Conservation (phyloP, 108 stramenopile species). For the Pseudonitzschia pungens region DNA sequence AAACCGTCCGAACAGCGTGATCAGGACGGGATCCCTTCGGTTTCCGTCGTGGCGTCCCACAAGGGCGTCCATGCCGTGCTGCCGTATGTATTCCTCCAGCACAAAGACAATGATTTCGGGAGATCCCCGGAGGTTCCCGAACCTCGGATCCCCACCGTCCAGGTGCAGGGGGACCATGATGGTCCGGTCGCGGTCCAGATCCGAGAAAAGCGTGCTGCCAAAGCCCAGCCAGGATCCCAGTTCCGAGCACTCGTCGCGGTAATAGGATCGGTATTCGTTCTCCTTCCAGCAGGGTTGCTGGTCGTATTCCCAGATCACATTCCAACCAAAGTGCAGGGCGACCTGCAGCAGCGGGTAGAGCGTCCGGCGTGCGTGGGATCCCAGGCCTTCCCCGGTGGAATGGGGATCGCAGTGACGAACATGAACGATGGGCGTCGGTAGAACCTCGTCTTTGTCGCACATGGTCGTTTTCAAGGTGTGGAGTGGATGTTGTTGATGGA, state of each 20-base stretch:
- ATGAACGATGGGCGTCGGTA: background rate
- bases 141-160: background rate
- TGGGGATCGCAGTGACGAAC: background rate
- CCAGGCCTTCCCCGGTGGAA: constrained; percentile 4
- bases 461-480: too few relatives aligned
- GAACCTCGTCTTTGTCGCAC: too few relatives aligned
- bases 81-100: background rate
- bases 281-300: background rate
- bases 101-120: background rate
- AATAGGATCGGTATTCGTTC: background rate
- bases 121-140: background rate
- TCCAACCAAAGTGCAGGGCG: constrained; percentile 3
- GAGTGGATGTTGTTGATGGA: too few relatives aligned
- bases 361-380: background rate
- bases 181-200: background rate
- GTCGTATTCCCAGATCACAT: background rate
- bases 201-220: background rate
- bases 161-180: background rate
- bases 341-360: background rate
- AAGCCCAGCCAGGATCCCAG: background rate
- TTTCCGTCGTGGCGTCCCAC: background rate
- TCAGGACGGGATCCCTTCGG: background rate
- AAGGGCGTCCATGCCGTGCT: background rate
- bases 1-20: background rate
- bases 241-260: background rate